phyloP scores from a whole-genome alignment of 164 flowering plant species.

The Vitis labrusca region DNA sequence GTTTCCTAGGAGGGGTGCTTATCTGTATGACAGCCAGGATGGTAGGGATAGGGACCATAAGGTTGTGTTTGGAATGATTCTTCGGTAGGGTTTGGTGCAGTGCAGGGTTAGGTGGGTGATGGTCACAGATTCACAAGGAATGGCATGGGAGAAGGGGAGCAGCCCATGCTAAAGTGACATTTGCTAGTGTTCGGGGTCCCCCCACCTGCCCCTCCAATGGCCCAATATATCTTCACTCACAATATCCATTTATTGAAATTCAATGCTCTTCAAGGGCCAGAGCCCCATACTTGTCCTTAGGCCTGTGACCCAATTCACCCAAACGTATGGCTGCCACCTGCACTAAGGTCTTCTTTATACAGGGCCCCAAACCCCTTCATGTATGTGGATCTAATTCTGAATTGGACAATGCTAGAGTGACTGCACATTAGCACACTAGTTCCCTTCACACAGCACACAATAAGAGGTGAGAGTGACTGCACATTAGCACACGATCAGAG shows the following conservation, averaged over 20 bases:
- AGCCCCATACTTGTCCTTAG: slow-evolving; percentile 13
- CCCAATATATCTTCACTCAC: too few species aligned
- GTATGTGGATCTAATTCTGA: too few species aligned
- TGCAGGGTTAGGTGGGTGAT: slow-evolving; percentile 18
- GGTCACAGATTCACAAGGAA: slow-evolving; percentile 8
- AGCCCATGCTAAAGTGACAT: slow-evolving; percentile 26
- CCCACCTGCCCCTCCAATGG: slow-evolving; percentile 6
- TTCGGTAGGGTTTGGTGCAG: slow-evolving; percentile 7
- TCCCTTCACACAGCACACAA: too few species aligned
- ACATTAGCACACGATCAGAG: too few species aligned
- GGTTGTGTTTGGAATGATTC: slow-evolving; percentile 21
- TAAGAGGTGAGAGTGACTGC: too few species aligned
- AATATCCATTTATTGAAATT: slow-evolving; percentile 2
- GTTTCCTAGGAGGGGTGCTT: slow-evolving; percentile 35
- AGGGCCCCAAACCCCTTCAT: too few species aligned
- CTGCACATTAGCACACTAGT: too few species aligned
- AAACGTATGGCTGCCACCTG: slow-evolving; percentile 7
- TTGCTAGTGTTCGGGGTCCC: slow-evolving; percentile 4
- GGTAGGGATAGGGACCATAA: slow-evolving; percentile 26
- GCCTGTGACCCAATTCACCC: neutral
- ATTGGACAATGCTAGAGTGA: too few species aligned
- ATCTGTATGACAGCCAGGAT: slow-evolving; percentile 27
- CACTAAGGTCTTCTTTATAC: neutral
- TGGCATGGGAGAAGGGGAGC: slow-evolving; percentile 19
- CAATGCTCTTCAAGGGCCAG: neutral